phyloP scores from a whole-genome alignment of 768 basidiomycete genomes.

The Boletus rex-veris region DNA sequence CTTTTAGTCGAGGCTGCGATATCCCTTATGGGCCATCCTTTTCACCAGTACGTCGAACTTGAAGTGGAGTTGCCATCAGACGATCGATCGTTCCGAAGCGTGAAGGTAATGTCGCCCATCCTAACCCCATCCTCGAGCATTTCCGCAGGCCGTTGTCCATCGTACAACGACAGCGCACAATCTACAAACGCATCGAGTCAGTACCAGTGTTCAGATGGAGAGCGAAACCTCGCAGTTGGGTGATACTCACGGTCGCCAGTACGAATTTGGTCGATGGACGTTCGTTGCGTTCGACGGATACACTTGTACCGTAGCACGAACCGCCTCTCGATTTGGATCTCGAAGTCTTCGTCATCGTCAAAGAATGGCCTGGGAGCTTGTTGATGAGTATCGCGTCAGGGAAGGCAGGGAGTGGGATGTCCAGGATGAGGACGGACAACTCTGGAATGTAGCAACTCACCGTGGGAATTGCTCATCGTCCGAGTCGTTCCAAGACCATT shows the following conservation, averaged over 20 bases:
- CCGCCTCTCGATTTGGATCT: conserved; percentile 19
- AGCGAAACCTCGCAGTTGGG: neutral
- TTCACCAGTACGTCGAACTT: neutral
- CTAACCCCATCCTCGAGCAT: conserved; percentile 14
- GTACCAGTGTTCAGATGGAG: neutral
- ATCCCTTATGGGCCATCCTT: neutral
- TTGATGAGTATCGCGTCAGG: neutral
- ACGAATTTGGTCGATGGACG: conserved; percentile 22
- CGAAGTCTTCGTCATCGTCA: conserved; percentile 15
- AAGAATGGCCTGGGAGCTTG: conserved; percentile 11
- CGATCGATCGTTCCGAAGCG: conserved; percentile 5
- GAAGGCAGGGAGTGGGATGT: no score
- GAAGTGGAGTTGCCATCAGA: neutral
- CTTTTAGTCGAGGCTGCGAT: no score
- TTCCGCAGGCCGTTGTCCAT: conserved; percentile 7
- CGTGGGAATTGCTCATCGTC: conserved; percentile 7
- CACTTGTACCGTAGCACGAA: conserved; percentile 23
- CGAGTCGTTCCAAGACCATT: conserved; percentile 19
- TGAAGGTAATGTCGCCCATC: conserved; percentile 24
- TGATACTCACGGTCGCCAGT: conserved; percentile 16
- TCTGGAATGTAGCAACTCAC: conserved; percentile 7
- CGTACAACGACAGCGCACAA: conserved; percentile 23
- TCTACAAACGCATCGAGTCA: conserved; percentile 2
- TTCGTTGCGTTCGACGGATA: conserved; percentile 23
- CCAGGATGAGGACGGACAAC: no score